These are phyloP conservation scores for Saussurea involucrata DNA, from an alignment of 129 eudicot genomes.

Conservation along the genomic window DNA sequence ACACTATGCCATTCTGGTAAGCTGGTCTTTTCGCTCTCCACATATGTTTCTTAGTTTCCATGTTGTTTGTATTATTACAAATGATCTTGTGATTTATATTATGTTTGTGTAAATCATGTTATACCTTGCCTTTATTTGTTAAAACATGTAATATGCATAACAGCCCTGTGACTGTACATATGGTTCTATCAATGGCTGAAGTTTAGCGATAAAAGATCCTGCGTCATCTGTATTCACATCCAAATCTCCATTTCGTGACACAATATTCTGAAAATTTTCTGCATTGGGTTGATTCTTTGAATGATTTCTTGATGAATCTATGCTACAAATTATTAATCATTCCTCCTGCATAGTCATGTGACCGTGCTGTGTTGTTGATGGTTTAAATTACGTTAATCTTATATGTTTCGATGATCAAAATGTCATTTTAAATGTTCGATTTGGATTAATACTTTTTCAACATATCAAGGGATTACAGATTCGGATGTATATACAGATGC, in stretches of 20 bases:
- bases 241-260: not conserved
- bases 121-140: conserved; percentile 1
- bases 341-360: not conserved
- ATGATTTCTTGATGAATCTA: not conserved
- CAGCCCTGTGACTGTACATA: conserved; percentile 12
- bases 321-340: not conserved
- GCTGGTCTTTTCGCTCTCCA: not conserved
- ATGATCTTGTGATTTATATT: not conserved
- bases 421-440: not conserved
- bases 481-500: not conserved
- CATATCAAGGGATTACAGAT: not conserved
- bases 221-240: not conserved
- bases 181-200: conserved; percentile 11
- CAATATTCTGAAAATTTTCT: not conserved
- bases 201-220: not conserved
- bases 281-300: conserved; percentile 2
- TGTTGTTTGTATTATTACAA: conserved; percentile 11
- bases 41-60: conserved; percentile 1
- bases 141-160: conserved; percentile 14
- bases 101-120: too few relatives aligned
- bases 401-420: not conserved
- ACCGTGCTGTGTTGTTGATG: not conserved
- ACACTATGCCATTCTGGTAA: conserved; percentile 3
- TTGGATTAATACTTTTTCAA: not conserved
- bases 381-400: not conserved